These are phyloP conservation scores for Trichosphaerium sp. DNA, from an alignment of 78 protist species.

Conservation along the genomic window DNA sequence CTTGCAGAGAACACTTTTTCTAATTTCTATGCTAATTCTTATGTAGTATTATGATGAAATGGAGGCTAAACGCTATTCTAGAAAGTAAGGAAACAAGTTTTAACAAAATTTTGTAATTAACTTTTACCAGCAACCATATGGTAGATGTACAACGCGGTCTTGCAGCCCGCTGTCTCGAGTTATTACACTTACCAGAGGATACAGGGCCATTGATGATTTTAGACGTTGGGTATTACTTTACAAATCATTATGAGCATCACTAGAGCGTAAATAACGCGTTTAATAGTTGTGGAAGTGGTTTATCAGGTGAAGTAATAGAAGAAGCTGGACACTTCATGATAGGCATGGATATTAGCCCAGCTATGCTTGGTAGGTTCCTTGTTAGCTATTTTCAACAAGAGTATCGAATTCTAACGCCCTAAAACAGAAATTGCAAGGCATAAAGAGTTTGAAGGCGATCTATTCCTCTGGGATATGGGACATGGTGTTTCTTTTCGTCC, in stretches of 20 bases:
- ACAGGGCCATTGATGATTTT: constrained; percentile 43
- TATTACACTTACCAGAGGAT: constrained; percentile 53
- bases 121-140: constrained; percentile 63
- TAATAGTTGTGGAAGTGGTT: constrained; percentile 18
- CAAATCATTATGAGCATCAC: not conserved
- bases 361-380: constrained; percentile 55
- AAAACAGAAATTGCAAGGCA: constrained; percentile 22
- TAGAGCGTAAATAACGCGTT: not conserved
- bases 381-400: not conserved
- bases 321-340: constrained; percentile 81
- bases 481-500: constrained; percentile 73
- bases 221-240: constrained; percentile 90
- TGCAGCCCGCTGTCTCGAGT: constrained; percentile 87
- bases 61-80: constrained; percentile 40
- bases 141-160: constrained; percentile 73
- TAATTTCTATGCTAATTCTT: not conserved
- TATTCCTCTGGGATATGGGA: constrained; percentile 78
- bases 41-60: constrained; percentile 40
- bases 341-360: constrained; percentile 74
- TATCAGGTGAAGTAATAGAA: constrained; percentile 44
- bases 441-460: constrained; percentile 65
- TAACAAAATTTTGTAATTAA: not conserved
- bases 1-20: not conserved
- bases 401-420: not conserved
- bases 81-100: constrained; percentile 11